Percentiles rank a stretch among this genome's conserved stretches.
phyloP scores from a whole-genome alignment of 1,284 basidiomycete genomes.

The Papiliotrema laurentii region DNA sequence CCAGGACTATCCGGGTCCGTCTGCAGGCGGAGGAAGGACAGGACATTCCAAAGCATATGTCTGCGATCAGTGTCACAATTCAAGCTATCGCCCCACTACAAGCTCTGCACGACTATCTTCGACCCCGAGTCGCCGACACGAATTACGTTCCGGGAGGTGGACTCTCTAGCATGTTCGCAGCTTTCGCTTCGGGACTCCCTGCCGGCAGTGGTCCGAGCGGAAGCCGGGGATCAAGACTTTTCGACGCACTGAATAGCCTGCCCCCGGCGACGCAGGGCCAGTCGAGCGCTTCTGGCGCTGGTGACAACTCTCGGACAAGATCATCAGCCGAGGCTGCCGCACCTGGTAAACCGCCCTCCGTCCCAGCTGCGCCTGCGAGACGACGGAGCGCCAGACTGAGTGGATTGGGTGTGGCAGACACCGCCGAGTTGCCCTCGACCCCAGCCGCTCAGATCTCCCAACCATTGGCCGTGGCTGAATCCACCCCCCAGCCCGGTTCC shows the following conservation, averaged over 20 bases:
- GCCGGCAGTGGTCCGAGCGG: slow-evolving; percentile 14
- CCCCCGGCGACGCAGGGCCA: slow-evolving; percentile 8
- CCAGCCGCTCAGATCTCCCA: slow-evolving; percentile 24
- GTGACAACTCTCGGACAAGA: slow-evolving; percentile 40
- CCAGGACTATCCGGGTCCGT: slow-evolving; percentile 63
- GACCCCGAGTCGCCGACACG: slow-evolving; percentile 78
- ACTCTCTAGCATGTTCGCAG: slow-evolving; percentile 83
- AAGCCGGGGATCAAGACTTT: not conserved
- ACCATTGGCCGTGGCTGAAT: not conserved
- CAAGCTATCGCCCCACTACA: slow-evolving; percentile 96
- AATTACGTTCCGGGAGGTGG: slow-evolving; percentile 44
- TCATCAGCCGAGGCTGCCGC: slow-evolving; percentile 19
- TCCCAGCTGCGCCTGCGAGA: slow-evolving; percentile 42
- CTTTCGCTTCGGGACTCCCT: slow-evolving; percentile 60
- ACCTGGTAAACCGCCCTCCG: not conserved
- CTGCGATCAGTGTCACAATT: slow-evolving; percentile 88
- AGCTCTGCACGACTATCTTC: slow-evolving; percentile 87
- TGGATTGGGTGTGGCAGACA: slow-evolving; percentile 52
- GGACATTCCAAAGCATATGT: slow-evolving; percentile 75
- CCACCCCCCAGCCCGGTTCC: slow-evolving; percentile 2
- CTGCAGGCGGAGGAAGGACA: slow-evolving; percentile 84
- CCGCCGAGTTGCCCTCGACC: slow-evolving; percentile 30
- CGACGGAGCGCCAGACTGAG: slow-evolving; percentile 78
- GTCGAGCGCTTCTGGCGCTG: slow-evolving; percentile 2
- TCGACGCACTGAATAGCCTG: slow-evolving; percentile 1